phyloP scores from a whole-genome alignment of 148 eudicot genomes.

The Heliosperma pusillum region DNA sequence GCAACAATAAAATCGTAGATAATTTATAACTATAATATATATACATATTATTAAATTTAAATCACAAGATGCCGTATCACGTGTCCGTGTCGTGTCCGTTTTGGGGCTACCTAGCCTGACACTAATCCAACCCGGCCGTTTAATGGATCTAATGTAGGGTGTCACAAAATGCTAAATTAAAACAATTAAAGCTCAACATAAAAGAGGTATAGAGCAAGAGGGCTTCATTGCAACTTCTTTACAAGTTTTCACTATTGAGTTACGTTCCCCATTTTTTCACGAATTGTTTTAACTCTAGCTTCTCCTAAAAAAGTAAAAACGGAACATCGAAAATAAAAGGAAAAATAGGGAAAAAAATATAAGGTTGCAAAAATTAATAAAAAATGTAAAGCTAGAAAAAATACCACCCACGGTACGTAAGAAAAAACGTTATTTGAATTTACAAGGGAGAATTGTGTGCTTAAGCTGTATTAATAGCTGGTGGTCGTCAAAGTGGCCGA shows the following conservation, averaged over 20 bases:
- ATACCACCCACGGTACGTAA: conserved; percentile 16
- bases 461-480: neutral
- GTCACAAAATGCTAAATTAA: too few relatives aligned
- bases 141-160: too few relatives aligned
- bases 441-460: conserved; percentile 21
- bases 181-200: neutral
- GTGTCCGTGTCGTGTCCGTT: too few relatives aligned
- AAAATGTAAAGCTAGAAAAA: neutral
- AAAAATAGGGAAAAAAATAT: conserved; percentile 4
- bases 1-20: too few relatives aligned
- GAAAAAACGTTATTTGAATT: conserved; percentile 18
- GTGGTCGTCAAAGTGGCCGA: conserved; percentile 33
- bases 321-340: neutral
- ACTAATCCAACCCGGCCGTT: too few relatives aligned
- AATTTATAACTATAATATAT: too few relatives aligned
- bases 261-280: conserved; percentile 22
- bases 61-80: too few relatives aligned
- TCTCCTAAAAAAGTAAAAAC: conserved; percentile 3
- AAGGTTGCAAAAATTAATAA: neutral
- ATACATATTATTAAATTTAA: too few relatives aligned
- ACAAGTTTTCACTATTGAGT: conserved; percentile 15
- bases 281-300: conserved; percentile 18
- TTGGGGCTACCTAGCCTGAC: too few relatives aligned
- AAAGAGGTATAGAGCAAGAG: neutral
- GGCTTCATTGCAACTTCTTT: conserved; percentile 16